These are phyloP conservation scores for Phytophthora ramorum DNA, from an alignment of 352 stramenopile genomes.

Conservation along the genomic window DNA sequence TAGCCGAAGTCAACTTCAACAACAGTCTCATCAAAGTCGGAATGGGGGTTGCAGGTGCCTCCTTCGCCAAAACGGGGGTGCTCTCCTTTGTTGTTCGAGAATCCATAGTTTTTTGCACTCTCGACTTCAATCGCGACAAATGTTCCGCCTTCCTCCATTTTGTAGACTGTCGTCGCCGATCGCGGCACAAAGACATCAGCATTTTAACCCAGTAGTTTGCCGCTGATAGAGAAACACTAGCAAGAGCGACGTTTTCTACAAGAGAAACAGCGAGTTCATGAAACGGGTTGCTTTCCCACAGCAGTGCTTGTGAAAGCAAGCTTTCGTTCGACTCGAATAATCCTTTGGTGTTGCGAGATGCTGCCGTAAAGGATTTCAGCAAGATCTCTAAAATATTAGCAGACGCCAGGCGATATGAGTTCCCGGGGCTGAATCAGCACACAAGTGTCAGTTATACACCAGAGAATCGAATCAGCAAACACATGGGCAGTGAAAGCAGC, in stretches of 20 bases:
- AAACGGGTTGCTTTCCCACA: conserved; percentile 38
- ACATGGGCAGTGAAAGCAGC: background rate
- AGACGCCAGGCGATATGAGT: conserved; percentile 30
- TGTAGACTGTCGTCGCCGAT: conserved; percentile 13
- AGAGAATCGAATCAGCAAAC: conserved; percentile 1
- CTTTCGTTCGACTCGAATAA: background rate
- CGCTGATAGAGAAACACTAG: conserved; percentile 25
- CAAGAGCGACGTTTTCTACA: conserved; percentile 32
- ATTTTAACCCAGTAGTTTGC: conserved; percentile 39
- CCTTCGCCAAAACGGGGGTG: background rate
- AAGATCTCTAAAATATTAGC: conserved; percentile 29
- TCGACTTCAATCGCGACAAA: conserved; percentile 6
- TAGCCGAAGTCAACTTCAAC: conserved; percentile 28
- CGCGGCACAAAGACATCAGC: conserved; percentile 21
- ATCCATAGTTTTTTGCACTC: background rate
- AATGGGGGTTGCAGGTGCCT: conserved; percentile 1
- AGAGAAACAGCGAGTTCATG: conserved; percentile 23
- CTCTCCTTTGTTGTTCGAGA: background rate
- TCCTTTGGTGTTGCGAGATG: background rate
- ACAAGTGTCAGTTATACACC: conserved; percentile 12
- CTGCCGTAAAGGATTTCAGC: conserved; percentile 38
- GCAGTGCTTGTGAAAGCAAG: conserved; percentile 29
- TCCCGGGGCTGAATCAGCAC: conserved; percentile 31
- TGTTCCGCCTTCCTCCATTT: conserved; percentile 3
- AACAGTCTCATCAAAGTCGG: conserved; percentile 27